Evolutionary conservation across 1,284 basidiomycete genomes (phyloP), one percentile per base, ranked within the genome.

Genomic region (Malassezia slooffiae): DNA sequence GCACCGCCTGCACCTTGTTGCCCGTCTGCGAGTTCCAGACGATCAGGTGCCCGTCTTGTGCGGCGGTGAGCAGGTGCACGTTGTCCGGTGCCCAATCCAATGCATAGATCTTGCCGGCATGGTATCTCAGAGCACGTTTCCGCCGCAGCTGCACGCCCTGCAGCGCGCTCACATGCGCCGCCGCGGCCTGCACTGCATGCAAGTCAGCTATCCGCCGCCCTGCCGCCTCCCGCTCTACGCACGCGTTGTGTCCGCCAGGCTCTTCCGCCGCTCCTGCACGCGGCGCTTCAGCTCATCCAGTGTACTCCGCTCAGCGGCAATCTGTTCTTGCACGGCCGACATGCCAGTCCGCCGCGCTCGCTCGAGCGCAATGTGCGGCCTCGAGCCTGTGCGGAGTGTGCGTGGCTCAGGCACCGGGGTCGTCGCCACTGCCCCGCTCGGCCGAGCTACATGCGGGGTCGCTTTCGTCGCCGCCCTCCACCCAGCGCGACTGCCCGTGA

Each of bases 21-120:
- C 89, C 93, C 8, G 91, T 95, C 74, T 96, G 96, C 32, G 93
- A 91, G 72, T 99, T 91, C 91, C 91, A 99, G 39, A 99, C 88
- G 70, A 99, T 96, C 47, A 99, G 79, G 73, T 97, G 96, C 51
- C 93, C 93, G 69, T 99, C 91, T 71, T 99, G 91, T 4, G 91
- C 96, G 19, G 93, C 91, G 10, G 91, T 96, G 32, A 99, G 91
- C 52, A 97, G 79, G 75, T 97, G 93, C 62, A 89, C 79, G 67
- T 87, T 81, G 75, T 97, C 93, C 46, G 82, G 81, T 15, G 91
- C 83, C 93, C 93, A 99, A 72, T 96, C 91, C 83, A 97, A 91
- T 37, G 93, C 90, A 72, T 96, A 96, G 70, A 99, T 95, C 77
- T 99, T 99, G 57, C 91, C 90, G 47, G 96, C 79, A 74, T 96